These are phyloP conservation scores for Pinus taeda DNA, from an alignment of 75 land plant genomes.

Conservation along the genomic window DNA sequence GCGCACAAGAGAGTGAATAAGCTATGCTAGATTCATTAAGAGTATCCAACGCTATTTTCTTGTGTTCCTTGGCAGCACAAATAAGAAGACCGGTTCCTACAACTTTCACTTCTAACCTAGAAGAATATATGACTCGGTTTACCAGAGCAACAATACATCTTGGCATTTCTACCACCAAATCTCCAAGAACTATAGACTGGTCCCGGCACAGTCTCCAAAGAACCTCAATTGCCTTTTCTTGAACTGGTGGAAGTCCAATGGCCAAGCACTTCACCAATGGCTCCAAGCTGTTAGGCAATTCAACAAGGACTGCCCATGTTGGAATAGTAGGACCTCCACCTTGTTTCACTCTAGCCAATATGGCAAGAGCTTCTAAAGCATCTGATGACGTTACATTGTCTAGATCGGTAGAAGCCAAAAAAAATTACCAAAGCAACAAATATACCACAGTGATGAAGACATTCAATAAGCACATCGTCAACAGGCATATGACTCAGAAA, in stretches of 20 bases:
- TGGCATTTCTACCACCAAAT: constrained; percentile 43
- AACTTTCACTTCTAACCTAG: constrained; percentile 67
- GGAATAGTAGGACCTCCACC: constrained; percentile 32
- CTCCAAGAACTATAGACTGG: constrained; percentile 61
- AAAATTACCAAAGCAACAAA: too few species aligned
- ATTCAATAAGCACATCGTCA: too few species aligned
- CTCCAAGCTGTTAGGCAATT: constrained; percentile 47
- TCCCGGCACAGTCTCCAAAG: constrained; percentile 76
- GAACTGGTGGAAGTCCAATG: constrained; percentile 48
- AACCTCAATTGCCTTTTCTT: constrained; percentile 88
- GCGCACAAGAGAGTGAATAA: too few species aligned
- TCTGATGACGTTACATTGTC: too few species aligned
- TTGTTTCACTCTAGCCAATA: constrained; percentile 55
- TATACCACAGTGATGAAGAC: too few species aligned
- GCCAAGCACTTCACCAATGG: constrained; percentile 67
- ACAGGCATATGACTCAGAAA: too few species aligned
- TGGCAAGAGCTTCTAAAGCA: constrained; percentile 68
- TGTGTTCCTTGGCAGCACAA: too few species aligned
- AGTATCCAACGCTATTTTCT: too few species aligned
- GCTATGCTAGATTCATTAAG: too few species aligned
- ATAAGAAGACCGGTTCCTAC: constrained; percentile 30
- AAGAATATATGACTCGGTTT: constrained; percentile 48
- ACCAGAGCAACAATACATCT: constrained; percentile 61
- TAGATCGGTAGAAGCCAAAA: too few species aligned
- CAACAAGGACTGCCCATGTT: constrained; percentile 55